Conservation (phyloP, 208 protist genomes). For the Trypanosoma vivax region DNA sequence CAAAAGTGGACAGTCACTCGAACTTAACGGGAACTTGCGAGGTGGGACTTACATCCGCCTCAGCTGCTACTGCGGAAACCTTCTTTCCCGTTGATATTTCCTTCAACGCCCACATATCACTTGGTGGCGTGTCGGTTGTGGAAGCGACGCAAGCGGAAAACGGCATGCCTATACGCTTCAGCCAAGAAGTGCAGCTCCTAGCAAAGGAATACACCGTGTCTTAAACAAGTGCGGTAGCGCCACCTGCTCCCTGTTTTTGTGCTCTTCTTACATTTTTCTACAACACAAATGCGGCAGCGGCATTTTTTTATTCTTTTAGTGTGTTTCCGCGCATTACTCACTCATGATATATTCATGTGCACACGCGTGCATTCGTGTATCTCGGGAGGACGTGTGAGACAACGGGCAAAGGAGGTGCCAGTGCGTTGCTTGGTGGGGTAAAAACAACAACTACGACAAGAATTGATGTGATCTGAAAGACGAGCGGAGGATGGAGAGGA, state of each 20-base stretch:
- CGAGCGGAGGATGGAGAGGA: too few species aligned
- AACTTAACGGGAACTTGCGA: constrained; percentile 68
- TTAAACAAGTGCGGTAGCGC: too few species aligned
- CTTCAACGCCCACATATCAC: constrained; percentile 31
- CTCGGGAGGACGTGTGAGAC: too few species aligned
- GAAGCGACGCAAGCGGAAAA: constrained; percentile 58
- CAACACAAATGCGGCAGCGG: too few species aligned
- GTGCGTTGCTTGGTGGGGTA: too few species aligned
- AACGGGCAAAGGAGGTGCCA: too few species aligned
- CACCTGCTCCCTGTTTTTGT: not conserved
- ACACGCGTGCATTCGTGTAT: too few species aligned
- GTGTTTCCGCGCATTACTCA: too few species aligned
- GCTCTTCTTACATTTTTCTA: not conserved
- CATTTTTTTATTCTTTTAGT: too few species aligned
- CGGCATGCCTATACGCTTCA: constrained; percentile 52
- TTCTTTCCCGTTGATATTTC: constrained; percentile 76
- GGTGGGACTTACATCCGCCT: constrained; percentile 26
- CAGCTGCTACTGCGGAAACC: constrained; percentile 20
- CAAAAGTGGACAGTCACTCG: constrained; percentile 31
- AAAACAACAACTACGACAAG: too few species aligned
- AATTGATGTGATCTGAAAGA: too few species aligned
- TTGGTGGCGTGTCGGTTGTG: constrained; percentile 46
- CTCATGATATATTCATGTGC: too few species aligned
- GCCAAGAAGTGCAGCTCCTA: constrained; percentile 38
- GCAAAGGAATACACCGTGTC: constrained; percentile 48